These are phyloP conservation scores for Saturnispora halmiae DNA, from an alignment of 805 yeast species.

Conservation along the genomic window DNA sequence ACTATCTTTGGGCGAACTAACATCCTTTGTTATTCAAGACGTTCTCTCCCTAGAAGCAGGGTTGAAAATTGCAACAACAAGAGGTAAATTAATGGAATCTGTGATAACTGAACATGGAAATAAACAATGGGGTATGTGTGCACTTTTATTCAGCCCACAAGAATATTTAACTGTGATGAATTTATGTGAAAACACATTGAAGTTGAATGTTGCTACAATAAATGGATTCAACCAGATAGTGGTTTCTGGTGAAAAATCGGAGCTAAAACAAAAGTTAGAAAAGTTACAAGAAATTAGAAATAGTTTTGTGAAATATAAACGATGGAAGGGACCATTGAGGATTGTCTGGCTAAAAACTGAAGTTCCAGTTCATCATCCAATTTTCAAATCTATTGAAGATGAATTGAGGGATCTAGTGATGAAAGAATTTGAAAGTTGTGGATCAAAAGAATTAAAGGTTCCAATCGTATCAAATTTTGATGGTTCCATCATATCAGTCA, in stretches of 20 bases:
- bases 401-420: conserved; percentile 17
- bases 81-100: conserved; percentile 29
- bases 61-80: conserved; percentile 18
- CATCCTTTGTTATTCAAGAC: conserved; percentile 24
- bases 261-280: conserved; percentile 14
- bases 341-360: conserved; percentile 24
- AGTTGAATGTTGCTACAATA: conserved; percentile 24
- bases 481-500: conserved; percentile 17
- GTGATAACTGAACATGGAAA: conserved; percentile 13
- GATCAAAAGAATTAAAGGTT: conserved; percentile 14
- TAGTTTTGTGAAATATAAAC: conserved; percentile 12
- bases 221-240: conserved; percentile 30
- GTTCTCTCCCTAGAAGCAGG: conserved; percentile 22
- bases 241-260: conserved; percentile 22
- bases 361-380: conserved; percentile 29
- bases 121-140: conserved; percentile 31
- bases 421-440: conserved; percentile 5
- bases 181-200: conserved; percentile 13
- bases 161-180: conserved; percentile 17
- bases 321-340: conserved; percentile 22
- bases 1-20: conserved; percentile 31
- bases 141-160: conserved; percentile 23
- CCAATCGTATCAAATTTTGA: conserved; percentile 26
- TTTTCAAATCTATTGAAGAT: conserved; percentile 23
- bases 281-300: conserved; percentile 13